Evolutionary conservation across 1,139 yeast species (phyloP).

Genomic region (Taiozyma onychis): DNA sequence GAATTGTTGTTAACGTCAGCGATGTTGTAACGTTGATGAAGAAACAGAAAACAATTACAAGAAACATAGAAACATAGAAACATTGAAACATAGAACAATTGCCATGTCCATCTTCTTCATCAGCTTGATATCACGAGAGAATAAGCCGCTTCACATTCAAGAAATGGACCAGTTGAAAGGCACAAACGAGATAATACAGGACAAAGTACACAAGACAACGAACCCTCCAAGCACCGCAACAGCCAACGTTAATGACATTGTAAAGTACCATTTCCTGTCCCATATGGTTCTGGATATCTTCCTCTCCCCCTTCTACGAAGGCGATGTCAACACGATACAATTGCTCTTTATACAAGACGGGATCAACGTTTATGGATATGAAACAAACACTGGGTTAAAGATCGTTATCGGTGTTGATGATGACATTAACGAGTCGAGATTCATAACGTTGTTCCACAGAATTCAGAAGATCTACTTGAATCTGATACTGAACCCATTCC

Average conservation of each 20-base stretch:
- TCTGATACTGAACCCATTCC: conserved; percentile 54
- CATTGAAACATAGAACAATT: no score
- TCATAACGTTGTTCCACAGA: conserved; percentile 32
- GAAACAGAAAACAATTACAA: no score
- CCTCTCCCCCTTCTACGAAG: conserved; percentile 43
- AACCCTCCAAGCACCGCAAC: neutral
- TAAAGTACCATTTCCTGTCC: conserved; percentile 56
- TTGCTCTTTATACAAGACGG: conserved; percentile 58
- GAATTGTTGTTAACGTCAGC: no score
- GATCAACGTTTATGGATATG: conserved; percentile 55
- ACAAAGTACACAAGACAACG: neutral
- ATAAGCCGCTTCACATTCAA: conserved; percentile 56
- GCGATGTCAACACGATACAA: conserved; percentile 19
- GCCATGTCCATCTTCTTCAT: conserved; percentile 2
- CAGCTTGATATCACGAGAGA: conserved; percentile 20
- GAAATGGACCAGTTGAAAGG: conserved; percentile 30
- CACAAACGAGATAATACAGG: conserved; percentile 8
- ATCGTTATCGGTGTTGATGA: conserved; percentile 46
- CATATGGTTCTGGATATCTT: conserved; percentile 66
- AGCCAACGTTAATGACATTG: conserved; percentile 20
- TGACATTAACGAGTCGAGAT: conserved; percentile 13
- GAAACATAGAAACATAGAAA: no score
- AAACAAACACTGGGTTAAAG: conserved; percentile 56
- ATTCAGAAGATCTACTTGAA: conserved; percentile 46
- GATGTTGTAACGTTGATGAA: no score